phyloP scores from a whole-genome alignment of 2,329 filamentous ascomycete species.

The Trichophyton mentagrophytes region DNA sequence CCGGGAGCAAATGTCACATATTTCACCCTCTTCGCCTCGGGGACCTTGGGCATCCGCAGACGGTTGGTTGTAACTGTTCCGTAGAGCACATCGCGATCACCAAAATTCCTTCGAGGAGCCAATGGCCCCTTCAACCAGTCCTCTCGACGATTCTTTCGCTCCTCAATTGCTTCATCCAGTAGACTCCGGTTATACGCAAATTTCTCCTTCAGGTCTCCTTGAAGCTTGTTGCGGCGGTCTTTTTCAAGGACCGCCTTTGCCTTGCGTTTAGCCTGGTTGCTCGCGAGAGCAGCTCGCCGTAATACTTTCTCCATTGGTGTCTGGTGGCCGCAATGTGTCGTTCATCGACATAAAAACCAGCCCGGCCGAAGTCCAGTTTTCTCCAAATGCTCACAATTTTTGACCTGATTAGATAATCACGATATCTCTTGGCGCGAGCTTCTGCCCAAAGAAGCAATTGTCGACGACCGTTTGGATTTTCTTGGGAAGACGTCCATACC shows the following conservation, averaged over 20 bases:
- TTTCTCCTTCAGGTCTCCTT: slow-evolving; percentile 18
- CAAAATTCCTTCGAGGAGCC: slow-evolving; percentile 62
- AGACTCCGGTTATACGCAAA: slow-evolving; percentile 24
- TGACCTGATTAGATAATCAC: background rate
- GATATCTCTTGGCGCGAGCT: background rate
- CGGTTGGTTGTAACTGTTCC: slow-evolving; percentile 40
- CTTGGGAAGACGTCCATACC: background rate
- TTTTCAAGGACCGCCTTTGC: slow-evolving; percentile 33
- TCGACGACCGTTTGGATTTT: background rate
- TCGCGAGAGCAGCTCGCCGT: slow-evolving; percentile 52
- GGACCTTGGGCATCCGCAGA: slow-evolving; percentile 29
- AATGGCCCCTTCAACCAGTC: slow-evolving; percentile 68
- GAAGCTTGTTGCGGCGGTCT: slow-evolving; percentile 28
- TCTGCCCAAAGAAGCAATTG: background rate
- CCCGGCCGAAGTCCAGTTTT: background rate
- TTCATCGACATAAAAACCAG: background rate
- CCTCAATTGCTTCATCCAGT: slow-evolving; percentile 32
- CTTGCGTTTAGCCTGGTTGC: slow-evolving; percentile 46
- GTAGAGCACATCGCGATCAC: slow-evolving; percentile 44
- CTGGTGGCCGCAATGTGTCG: slow-evolving; percentile 2
- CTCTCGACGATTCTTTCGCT: slow-evolving; percentile 50
- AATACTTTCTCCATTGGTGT: slow-evolving; percentile 56
- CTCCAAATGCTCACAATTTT: background rate
- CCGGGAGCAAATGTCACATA: slow-evolving; percentile 51
- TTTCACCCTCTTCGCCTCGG: slow-evolving; percentile 27